Percentiles rank a stretch among this genome's conserved stretches.
phyloP scores from a whole-genome alignment of 805 yeast genomes.

The Yarrowia bubula region DNA sequence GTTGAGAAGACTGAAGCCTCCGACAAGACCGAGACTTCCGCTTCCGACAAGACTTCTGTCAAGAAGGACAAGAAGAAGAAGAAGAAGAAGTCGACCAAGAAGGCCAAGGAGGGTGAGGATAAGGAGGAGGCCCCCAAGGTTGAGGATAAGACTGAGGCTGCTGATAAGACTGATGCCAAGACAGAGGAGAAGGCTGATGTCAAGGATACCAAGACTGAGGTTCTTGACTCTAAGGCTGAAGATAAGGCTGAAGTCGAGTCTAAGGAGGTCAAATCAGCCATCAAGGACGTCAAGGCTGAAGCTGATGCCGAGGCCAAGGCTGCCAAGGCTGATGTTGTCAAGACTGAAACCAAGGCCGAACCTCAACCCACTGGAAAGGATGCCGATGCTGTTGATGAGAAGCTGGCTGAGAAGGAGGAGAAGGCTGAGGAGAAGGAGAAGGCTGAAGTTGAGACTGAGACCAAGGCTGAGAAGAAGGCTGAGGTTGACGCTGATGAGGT shows the following conservation, averaged over 20 bases:
- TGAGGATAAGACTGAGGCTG: neutral
- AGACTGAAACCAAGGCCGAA: neutral
- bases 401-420: slow-evolving; percentile 4
- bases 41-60: slow-evolving; percentile 39
- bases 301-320: neutral
- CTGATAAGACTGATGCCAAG: neutral
- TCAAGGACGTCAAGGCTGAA: neutral
- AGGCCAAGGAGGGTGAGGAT: slow-evolving; percentile 32
- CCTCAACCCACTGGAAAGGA: neutral
- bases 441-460: neutral
- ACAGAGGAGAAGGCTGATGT: slow-evolving; percentile 26
- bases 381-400: slow-evolving; percentile 16
- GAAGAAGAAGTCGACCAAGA: slow-evolving; percentile 32
- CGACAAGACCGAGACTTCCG: too few species aligned
- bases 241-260: neutral
- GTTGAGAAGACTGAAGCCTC: neutral
- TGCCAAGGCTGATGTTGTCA: neutral
- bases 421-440: neutral
- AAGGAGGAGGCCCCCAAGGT: slow-evolving; percentile 30
- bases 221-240: neutral
- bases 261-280: neutral
- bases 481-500: neutral
- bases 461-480: neutral
- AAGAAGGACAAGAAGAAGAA: slow-evolving; percentile 45
- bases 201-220: neutral